phyloP scores from a whole-genome alignment of 2,329 filamentous ascomycete genomes.

The Amauroascus verrucosus region DNA sequence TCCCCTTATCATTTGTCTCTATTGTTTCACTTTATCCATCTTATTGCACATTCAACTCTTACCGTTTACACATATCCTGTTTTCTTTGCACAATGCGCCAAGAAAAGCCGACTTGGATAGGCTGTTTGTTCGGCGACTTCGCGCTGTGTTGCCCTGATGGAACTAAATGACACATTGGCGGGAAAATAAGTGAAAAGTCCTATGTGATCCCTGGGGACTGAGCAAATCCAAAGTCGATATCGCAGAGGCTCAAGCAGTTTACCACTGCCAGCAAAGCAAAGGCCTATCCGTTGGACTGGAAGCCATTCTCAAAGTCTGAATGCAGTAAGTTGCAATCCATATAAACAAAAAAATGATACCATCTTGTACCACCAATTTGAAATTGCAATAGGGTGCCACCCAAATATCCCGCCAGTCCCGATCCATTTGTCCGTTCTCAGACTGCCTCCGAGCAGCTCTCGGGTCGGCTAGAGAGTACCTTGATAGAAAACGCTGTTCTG shows the following conservation, averaged over 20 bases:
- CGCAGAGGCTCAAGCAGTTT: conserved; percentile 8
- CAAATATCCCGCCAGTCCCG: neutral
- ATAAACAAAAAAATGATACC: no score
- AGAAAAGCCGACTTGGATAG: neutral
- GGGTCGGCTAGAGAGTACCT: neutral
- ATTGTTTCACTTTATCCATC: no score
- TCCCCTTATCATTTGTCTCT: no score
- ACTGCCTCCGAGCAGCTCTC: neutral
- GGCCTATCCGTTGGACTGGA: conserved; percentile 4
- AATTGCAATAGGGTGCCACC: neutral
- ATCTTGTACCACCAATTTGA: neutral
- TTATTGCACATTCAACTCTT: no score
- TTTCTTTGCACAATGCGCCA: neutral
- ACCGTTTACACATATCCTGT: no score
- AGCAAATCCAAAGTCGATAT: neutral
- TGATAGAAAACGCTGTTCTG: conserved; percentile 1
- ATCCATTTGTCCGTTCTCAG: neutral
- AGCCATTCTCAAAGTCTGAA: conserved; percentile 12
- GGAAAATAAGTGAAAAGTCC: neutral
- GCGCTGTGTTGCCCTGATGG: neutral
- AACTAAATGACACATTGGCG: neutral
- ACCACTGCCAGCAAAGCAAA: conserved; percentile 4
- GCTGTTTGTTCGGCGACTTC: neutral
- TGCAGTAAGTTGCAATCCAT: conserved; percentile 11
- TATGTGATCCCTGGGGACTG: neutral